Evolutionary conservation across 1,139 yeast species (phyloP), one percentile per base, ranked within the genome.

Genomic region (Nadsonia commutata): DNA sequence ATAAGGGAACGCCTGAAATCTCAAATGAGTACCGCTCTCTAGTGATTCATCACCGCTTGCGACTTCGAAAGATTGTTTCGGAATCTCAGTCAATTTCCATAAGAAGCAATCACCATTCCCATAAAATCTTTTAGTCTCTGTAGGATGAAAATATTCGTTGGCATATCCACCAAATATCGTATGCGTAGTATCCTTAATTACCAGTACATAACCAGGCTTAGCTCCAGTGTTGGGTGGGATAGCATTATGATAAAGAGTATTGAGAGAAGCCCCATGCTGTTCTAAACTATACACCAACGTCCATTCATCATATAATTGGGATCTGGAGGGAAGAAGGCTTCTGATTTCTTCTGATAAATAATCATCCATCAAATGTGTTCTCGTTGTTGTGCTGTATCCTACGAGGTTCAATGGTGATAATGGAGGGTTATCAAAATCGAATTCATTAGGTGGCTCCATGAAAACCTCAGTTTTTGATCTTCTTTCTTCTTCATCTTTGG

Each of bases 81-180:
- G 33, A 8, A 27, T 27, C 38, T 38, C 45, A 27, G 46, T 45
- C 7, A 48, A 57, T 54, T 81, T 83, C 96, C 96, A 90, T 31
- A 90, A 68, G 54, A 88, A 86, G 56, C 97, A 85, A 59, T 90
- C 96, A 1, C 97, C 96, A 60, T 86, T 88, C 2, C 98, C 98
- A 53, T 79, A 82, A 62, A 79, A 90, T 46, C 86, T 68, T 55
- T 74, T 73, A 17, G 54, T 46, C 42, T 76, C 77, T 52, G 78
- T 70, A 3, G 86, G 80, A 48, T 72, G 76, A 46, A 82, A 71
- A 46, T 74, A 69, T 51, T 85, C 95, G 59, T 85, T 90, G 43
- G 78, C 55, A 57, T 77, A 93, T 11, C 88, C 82, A 0, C 99
- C 99, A 66, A 90, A 90, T 40, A 75, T 62, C 31, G 76, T 71